Conservation (phyloP, 805 yeast species). For the Yarrowia sp. region DNA sequence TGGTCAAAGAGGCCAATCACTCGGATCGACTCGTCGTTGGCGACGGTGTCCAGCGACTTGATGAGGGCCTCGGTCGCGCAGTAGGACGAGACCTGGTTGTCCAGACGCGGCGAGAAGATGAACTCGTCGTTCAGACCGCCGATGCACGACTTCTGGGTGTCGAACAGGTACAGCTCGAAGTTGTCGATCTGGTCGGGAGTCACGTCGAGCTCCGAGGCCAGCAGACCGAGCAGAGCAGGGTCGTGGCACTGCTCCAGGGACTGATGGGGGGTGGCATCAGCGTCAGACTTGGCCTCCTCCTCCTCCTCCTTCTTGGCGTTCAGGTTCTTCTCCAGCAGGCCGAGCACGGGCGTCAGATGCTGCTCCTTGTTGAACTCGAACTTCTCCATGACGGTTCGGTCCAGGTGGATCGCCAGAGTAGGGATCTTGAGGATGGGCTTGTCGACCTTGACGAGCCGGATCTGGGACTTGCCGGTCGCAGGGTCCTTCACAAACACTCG, state of each 20-base stretch:
- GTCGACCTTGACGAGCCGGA: conserved; percentile 73
- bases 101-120: conserved; percentile 86
- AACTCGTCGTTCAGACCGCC: conserved; percentile 93
- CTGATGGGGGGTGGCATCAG: conserved; percentile 46
- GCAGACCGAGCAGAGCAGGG: conserved; percentile 59
- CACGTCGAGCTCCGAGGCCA: conserved; percentile 64
- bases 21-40: conserved; percentile 57
- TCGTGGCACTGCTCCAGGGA: conserved; percentile 77
- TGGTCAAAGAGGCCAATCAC: conserved; percentile 87
- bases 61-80: conserved; percentile 72
- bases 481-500: conserved; percentile 67
- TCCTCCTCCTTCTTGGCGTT: conserved; percentile 35
- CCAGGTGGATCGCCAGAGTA: conserved; percentile 88
- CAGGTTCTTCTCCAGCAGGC: conserved; percentile 47
- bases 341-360: conserved; percentile 83
- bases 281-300: conserved; percentile 42
- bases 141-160: conserved; percentile 74
- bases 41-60: conserved; percentile 47
- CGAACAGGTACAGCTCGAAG: conserved; percentile 82
- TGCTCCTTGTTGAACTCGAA: conserved; percentile 89
- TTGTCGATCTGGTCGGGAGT: conserved; percentile 67
- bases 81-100: conserved; percentile 84
- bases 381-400: conserved; percentile 69
- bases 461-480: conserved; percentile 48
- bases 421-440: conserved; percentile 89